phyloP scores from a whole-genome alignment of 139 green algal species.

The Coelastrella sp. region DNA sequence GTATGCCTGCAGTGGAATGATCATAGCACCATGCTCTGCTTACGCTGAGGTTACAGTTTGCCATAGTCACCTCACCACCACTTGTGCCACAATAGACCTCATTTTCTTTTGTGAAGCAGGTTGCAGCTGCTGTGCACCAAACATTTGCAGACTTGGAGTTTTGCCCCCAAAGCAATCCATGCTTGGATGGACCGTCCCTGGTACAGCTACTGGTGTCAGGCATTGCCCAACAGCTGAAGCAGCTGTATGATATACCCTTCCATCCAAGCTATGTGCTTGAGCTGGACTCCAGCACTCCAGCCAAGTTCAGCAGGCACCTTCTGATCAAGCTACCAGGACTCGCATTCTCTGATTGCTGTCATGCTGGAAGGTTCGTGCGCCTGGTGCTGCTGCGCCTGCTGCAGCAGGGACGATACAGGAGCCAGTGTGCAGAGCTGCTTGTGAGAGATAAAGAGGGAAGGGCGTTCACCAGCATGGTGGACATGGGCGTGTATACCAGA shows the following conservation, averaged over 20 bases:
- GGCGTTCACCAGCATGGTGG: conserved; percentile 57
- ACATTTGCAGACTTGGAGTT: conserved; percentile 78
- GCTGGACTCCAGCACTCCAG: conserved; percentile 22
- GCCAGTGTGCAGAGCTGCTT: background rate
- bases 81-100: too few species aligned
- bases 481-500: conserved; percentile 81
- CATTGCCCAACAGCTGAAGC: conserved; percentile 29
- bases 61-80: too few species aligned
- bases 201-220: conserved; percentile 68
- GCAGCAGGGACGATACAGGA: background rate
- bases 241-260: background rate
- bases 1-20: too few species aligned
- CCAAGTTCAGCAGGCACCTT: conserved; percentile 68
- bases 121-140: background rate
- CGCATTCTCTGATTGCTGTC: conserved; percentile 62
- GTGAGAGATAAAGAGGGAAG: conserved; percentile 22
- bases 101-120: background rate
- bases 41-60: too few species aligned
- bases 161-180: conserved; percentile 60
- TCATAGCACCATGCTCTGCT: too few species aligned
- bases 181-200: conserved; percentile 67
- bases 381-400: conserved; percentile 26
- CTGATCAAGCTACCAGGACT: conserved; percentile 64
- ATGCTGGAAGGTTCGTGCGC: conserved; percentile 39
- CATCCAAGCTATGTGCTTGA: background rate